Percentiles rank a stretch among this genome's conserved stretches.
Conservation (phyloP, 345 rosid species). For the Citrus maxima region DNA sequence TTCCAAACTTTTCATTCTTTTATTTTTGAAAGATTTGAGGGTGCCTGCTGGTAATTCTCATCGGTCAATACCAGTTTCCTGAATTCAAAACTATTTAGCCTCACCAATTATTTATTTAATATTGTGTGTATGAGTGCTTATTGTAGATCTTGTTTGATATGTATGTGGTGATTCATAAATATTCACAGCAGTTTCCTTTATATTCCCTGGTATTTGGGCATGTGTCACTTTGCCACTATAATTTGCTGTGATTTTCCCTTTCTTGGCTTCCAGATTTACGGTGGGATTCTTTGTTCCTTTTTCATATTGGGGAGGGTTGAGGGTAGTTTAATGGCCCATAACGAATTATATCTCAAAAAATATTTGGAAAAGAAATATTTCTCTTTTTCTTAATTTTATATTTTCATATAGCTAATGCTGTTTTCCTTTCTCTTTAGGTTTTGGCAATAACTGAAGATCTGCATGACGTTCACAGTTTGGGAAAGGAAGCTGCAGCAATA, state of each 20-base stretch:
- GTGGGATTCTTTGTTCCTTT: not conserved
- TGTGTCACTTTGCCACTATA: not conserved
- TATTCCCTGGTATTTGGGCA: not conserved
- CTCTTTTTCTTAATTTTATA: not conserved
- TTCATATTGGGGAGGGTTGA: not conserved
- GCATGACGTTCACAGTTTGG: slow-evolving; percentile 79
- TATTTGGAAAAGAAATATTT: not conserved
- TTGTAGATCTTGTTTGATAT: not conserved
- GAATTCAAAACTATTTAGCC: not conserved
- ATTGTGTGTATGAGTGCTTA: not conserved
- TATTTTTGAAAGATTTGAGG: slow-evolving; percentile 3
- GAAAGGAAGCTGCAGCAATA: slow-evolving; percentile 78
- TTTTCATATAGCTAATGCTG: slow-evolving; percentile 15
- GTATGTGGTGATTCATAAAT: not conserved
- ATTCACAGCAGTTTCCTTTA: not conserved
- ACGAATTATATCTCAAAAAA: not conserved
- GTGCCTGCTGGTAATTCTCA: slow-evolving; percentile 9
- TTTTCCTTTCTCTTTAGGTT: slow-evolving; percentile 47
- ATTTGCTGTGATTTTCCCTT: not conserved
- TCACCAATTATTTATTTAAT: not conserved
- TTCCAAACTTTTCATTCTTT: not conserved
- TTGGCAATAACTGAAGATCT: slow-evolving; percentile 87
- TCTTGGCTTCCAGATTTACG: not conserved
- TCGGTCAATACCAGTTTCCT: not conserved
- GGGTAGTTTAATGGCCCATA: not conserved